Percentiles rank a stretch among this genome's conserved stretches.
Evolutionary conservation across 2,329 filamentous ascomycete genomes (phyloP).

Genomic region (Pestalotiopsis sp.): DNA sequence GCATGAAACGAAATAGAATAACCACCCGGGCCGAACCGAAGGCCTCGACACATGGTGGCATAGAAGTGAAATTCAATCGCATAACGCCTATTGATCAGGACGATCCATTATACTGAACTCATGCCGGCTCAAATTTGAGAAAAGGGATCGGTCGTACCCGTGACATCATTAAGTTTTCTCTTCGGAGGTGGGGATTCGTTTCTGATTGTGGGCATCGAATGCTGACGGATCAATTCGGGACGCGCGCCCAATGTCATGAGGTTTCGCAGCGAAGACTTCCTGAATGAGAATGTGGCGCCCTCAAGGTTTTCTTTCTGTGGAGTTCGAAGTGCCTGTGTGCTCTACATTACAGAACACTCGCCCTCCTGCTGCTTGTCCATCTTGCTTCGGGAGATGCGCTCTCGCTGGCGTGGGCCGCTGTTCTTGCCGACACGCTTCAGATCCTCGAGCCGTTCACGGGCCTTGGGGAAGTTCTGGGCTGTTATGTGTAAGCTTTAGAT

Average conservation of each 20-base stretch:
- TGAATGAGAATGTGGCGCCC: neutral
- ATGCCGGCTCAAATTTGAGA: neutral
- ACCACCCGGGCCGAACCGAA: neutral
- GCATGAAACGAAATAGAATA: neutral
- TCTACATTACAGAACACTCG: conserved; percentile 82
- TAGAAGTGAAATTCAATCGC: neutral
- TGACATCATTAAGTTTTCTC: neutral
- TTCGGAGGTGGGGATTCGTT: neutral
- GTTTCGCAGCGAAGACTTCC: conserved; percentile 11
- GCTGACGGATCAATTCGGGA: neutral
- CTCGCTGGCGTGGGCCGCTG: conserved; percentile 69
- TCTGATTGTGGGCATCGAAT: neutral
- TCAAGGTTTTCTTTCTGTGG: conserved; percentile 7
- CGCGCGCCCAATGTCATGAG: neutral
- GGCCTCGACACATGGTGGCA: neutral
- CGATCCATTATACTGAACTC: neutral
- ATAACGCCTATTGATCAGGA: neutral
- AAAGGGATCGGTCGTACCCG: neutral
- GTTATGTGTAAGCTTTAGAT: conserved; percentile 30
- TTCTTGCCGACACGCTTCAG: conserved; percentile 80
- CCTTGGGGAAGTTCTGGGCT: conserved; percentile 96
- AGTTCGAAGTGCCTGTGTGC: conserved; percentile 19
- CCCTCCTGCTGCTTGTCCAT: conserved; percentile 85
- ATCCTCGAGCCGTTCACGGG: conserved; percentile 89
- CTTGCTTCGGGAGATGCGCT: conserved; percentile 80